These are phyloP conservation scores for Corylus americana DNA, from an alignment of 306 rosid species.

Conservation along the genomic window DNA sequence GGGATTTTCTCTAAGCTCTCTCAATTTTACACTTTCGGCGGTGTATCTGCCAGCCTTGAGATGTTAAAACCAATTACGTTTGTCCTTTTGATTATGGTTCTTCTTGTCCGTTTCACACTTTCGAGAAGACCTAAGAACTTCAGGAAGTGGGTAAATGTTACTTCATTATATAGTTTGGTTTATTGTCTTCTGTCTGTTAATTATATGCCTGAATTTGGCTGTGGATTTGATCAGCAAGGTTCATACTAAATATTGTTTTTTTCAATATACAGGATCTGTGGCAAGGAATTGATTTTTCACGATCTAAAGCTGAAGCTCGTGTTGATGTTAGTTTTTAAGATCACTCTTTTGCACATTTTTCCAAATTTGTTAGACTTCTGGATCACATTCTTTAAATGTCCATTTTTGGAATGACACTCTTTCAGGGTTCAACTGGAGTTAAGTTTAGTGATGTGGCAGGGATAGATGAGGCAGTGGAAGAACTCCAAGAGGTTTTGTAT, in stretches of 20 bases:
- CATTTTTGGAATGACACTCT: slow-evolving; percentile 29
- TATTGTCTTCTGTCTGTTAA: slow-evolving; percentile 6
- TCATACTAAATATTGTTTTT: slow-evolving; percentile 31
- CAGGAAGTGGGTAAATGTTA: slow-evolving; percentile 85
- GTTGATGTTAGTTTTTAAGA: slow-evolving; percentile 75
- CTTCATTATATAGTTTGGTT: slow-evolving; percentile 20
- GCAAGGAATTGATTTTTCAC: slow-evolving; percentile 99
- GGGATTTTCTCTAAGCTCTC: slow-evolving; percentile 62
- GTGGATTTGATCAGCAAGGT: slow-evolving; percentile 31
- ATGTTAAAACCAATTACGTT: slow-evolving; percentile 56
- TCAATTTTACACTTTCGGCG: slow-evolving; percentile 71
- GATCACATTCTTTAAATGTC: slow-evolving; percentile 25
- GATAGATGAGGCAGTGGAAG: slow-evolving; percentile 97
- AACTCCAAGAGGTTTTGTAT: slow-evolving; percentile 82
- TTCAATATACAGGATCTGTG: slow-evolving; percentile 75
- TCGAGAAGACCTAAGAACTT: slow-evolving; percentile 98
- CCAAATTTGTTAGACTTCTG: slow-evolving; percentile 18
- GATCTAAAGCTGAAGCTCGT: slow-evolving; percentile 98
- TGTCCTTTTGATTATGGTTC: slow-evolving; percentile 83
- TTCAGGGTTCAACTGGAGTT: slow-evolving; percentile 97
- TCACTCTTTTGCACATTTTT: slow-evolving; percentile 29
- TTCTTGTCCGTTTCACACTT: slow-evolving; percentile 94
- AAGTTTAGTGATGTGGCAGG: slow-evolving; percentile 93
- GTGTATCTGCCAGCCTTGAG: slow-evolving; percentile 68
- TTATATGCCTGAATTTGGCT: slow-evolving; percentile 23